Evolutionary conservation across 371 early-diverging fungal genomes (phyloP).

Genomic region (Coemansia sp.): DNA sequence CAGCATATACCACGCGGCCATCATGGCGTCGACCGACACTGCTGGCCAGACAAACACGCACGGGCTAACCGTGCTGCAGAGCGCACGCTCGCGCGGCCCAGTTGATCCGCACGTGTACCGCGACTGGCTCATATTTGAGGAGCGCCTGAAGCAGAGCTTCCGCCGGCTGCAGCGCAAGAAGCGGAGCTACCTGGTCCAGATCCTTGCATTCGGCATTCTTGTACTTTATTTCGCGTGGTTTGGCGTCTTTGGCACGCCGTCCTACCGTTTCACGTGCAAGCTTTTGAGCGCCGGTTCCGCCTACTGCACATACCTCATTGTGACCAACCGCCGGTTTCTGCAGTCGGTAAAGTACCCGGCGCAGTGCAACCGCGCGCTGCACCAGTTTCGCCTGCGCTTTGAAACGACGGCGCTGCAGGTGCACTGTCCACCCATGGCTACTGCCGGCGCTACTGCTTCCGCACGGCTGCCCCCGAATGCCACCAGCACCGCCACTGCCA

Average conservation of each 20-base stretch:
- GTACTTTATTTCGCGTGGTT: constrained; percentile 51
- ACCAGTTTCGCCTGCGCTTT: constrained; percentile 52
- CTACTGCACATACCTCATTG: constrained; percentile 49
- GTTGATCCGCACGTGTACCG: constrained; percentile 54
- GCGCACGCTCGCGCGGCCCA: constrained; percentile 43
- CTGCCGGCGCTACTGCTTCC: neutral
- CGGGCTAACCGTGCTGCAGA: constrained; percentile 49
- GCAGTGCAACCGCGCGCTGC: constrained; percentile 54
- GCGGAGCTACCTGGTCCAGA: constrained; percentile 50
- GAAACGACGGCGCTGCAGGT: constrained; percentile 44
- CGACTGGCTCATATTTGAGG: constrained; percentile 57
- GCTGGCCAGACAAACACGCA: constrained; percentile 37
- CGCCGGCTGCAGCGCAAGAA: constrained; percentile 53
- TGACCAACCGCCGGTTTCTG: constrained; percentile 50
- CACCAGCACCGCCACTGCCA: neutral
- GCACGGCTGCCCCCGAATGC: neutral
- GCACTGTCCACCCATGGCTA: constrained; percentile 13
- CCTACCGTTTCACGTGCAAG: constrained; percentile 43
- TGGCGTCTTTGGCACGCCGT: constrained; percentile 38
- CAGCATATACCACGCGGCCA: constrained; percentile 39
- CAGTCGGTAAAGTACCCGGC: constrained; percentile 53
- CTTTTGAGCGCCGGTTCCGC: constrained; percentile 46
- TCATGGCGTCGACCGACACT: constrained; percentile 22
- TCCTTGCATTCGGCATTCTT: constrained; percentile 40
- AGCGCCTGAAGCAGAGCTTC: constrained; percentile 54